Evolutionary conservation across 352 stramenopile genomes (phyloP).

Genomic region (Phytophthora pini): DNA sequence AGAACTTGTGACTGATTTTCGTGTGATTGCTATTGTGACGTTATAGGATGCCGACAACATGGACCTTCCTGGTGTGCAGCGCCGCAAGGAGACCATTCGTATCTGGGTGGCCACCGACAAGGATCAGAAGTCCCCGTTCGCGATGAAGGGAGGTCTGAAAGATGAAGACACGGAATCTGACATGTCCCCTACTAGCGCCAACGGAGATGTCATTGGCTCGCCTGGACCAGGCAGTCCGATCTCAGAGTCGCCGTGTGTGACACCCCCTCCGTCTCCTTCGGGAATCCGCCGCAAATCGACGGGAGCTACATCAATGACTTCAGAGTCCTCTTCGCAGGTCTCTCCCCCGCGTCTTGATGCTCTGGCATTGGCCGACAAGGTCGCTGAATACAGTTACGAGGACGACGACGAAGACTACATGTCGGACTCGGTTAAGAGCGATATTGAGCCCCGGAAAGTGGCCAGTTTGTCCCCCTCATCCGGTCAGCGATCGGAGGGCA

Average conservation of each 20-base stretch:
- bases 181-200: constrained; percentile 54
- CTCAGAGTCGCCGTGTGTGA: constrained; percentile 40
- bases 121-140: constrained; percentile 86
- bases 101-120: constrained; percentile 91
- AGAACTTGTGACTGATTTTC: constrained; percentile 24
- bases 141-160: constrained; percentile 48
- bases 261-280: constrained; percentile 56
- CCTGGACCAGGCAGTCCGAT: constrained; percentile 65
- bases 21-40: constrained; percentile 3
- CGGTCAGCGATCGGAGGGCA: constrained; percentile 64
- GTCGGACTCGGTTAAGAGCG: constrained; percentile 82
- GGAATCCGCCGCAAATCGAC: constrained; percentile 47
- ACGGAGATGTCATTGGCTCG: constrained; percentile 50
- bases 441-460: constrained; percentile 78
- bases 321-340: constrained; percentile 50
- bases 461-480: constrained; percentile 53
- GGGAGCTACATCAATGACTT: constrained; percentile 47
- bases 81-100: constrained; percentile 79
- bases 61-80: constrained; percentile 56
- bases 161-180: constrained; percentile 78
- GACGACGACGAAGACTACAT: constrained; percentile 69
- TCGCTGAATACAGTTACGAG: constrained; percentile 41
- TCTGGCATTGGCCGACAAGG: constrained; percentile 50
- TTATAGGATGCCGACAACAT: constrained; percentile 72
- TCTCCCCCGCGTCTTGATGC: constrained; percentile 52